Conservation (phyloP, 345 rosid species). For the Bruguiera parviflora region DNA sequence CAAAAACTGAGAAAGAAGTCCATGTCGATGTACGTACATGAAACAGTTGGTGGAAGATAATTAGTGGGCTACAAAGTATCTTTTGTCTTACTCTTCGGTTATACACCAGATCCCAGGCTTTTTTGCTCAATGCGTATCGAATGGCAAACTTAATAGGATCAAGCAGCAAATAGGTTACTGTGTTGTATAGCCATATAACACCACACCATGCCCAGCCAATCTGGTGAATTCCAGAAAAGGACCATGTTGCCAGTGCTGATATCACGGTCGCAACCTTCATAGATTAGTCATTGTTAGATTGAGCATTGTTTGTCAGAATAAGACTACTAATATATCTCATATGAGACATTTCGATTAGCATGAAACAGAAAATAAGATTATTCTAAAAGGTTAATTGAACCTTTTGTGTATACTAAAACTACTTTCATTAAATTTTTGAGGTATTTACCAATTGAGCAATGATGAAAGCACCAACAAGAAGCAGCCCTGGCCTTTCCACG, state of each 20-base stretch:
- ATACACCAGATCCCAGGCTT: conserved; percentile 63
- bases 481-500: conserved; percentile 56
- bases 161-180: conserved; percentile 54
- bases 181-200: conserved; percentile 74
- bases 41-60: not conserved
- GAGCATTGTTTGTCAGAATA: not conserved
- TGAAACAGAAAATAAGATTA: too few species aligned
- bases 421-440: not conserved
- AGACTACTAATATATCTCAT: too few species aligned
- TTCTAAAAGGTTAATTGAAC: too few species aligned
- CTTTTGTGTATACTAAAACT: too few species aligned
- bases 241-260: conserved; percentile 56
- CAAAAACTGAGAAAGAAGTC: not conserved
- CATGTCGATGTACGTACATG: not conserved
- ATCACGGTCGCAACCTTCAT: conserved; percentile 61
- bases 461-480: conserved; percentile 69
- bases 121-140: conserved; percentile 69
- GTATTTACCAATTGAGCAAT: conserved; percentile 52
- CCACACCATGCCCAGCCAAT: conserved; percentile 84
- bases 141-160: conserved; percentile 86
- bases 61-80: not conserved
- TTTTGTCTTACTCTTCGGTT: conserved; percentile 55
- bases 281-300: not conserved
- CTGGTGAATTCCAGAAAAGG: conserved; percentile 54
- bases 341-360: too few species aligned